A percentile compares a stretch with the other conserved stretches of the same genome.
These are phyloP conservation scores for Cryptosporidium viatorum DNA, from an alignment of 169 alveolate species.

Conservation along the genomic window DNA sequence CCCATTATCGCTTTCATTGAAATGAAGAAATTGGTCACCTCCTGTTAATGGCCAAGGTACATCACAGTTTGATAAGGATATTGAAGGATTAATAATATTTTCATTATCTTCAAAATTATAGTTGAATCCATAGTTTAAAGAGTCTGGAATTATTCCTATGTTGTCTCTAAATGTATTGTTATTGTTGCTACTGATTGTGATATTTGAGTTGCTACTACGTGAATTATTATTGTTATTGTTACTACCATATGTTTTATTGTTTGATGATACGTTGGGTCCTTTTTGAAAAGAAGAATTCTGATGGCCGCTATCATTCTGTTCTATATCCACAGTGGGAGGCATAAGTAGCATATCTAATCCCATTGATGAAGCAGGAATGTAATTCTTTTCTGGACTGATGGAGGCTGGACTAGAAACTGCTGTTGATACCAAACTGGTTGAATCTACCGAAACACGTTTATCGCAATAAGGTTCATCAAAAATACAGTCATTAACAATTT, in stretches of 20 bases:
- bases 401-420: constrained; percentile 75
- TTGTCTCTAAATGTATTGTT: not conserved
- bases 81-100: constrained; percentile 22
- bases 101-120: constrained; percentile 25
- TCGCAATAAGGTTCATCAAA: constrained; percentile 30
- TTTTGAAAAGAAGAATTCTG: not conserved
- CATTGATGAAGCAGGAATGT: constrained; percentile 20
- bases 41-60: constrained; percentile 73
- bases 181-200: not conserved
- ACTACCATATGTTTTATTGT: not conserved
- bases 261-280: not conserved
- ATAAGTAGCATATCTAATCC: constrained; percentile 39
- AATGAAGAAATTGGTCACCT: constrained; percentile 25
- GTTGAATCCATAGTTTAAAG: not conserved
- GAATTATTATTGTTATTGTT: not conserved
- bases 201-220: not conserved
- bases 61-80: constrained; percentile 50
- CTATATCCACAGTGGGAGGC: constrained; percentile 66
- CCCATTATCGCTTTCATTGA: constrained; percentile 8
- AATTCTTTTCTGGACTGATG: constrained; percentile 57
- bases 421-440: constrained; percentile 55
- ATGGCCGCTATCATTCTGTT: not conserved
- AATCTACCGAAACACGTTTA: constrained; percentile 22
- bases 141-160: not conserved
- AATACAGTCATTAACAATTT: constrained; percentile 18